Percentiles rank a stretch among this genome's conserved stretches.
These are phyloP conservation scores for Termitomyces sp. DNA, from an alignment of 768 basidiomycete genomes.

Conservation along the genomic window DNA sequence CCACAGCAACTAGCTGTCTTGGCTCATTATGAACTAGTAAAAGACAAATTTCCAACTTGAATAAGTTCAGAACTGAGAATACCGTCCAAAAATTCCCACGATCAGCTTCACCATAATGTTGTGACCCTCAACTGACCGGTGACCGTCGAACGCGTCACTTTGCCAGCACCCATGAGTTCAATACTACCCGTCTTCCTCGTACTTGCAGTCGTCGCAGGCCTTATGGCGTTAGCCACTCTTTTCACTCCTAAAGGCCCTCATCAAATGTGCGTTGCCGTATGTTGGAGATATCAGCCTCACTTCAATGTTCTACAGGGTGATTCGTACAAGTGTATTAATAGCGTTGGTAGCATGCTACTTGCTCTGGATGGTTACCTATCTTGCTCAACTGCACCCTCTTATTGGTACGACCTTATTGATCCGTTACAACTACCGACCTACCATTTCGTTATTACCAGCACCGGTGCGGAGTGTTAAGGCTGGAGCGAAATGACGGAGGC, in stretches of 20 bases:
- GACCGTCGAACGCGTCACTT: neutral
- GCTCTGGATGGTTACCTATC: conserved; percentile 97
- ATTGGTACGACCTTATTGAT: conserved; percentile 43
- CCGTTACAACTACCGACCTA: neutral
- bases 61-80: too few species aligned
- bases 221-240: conserved; percentile 62
- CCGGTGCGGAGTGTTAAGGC: conserved; percentile 11
- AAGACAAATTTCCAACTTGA: conserved; percentile 22
- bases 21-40: conserved; percentile 14
- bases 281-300: neutral
- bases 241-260: conserved; percentile 82
- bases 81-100: neutral
- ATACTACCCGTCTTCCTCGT: conserved; percentile 64
- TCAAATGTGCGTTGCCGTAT: conserved; percentile 63
- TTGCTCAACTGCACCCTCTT: conserved; percentile 90
- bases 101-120: neutral
- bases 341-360: conserved; percentile 82
- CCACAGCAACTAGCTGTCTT: too few species aligned
- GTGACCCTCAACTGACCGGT: too few species aligned
- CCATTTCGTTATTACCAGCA: conserved; percentile 1
- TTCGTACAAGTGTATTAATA: conserved; percentile 77
- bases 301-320: conserved; percentile 46
- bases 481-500: neutral
- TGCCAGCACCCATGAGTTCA: conserved; percentile 49
- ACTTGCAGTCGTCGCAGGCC: conserved; percentile 54